Conservation (phyloP, 768 basidiomycete genomes). For the Candolleomyces efflorescens region DNA sequence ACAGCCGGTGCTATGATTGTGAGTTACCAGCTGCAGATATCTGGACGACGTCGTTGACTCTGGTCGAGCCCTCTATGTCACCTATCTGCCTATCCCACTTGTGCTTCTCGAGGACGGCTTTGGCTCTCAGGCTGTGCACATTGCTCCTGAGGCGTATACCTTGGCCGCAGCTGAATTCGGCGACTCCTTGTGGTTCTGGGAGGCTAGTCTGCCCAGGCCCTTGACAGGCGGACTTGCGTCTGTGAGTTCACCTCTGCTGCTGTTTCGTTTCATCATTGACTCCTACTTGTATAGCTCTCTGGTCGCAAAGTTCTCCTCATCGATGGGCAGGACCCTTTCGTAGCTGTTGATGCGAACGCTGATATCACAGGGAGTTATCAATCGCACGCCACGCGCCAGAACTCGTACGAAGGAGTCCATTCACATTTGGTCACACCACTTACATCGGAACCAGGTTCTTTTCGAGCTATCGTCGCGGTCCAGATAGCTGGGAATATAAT, state of each 20-base stretch:
- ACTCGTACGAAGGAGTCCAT: conserved; percentile 26
- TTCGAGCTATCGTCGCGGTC: conserved; percentile 36
- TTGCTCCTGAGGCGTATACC: conserved; percentile 50
- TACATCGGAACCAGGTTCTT: conserved; percentile 34
- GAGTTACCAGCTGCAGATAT: neutral
- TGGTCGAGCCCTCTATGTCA: conserved; percentile 36
- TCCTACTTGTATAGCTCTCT: conserved; percentile 24
- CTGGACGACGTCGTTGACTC: neutral
- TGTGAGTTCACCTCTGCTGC: conserved; percentile 21
- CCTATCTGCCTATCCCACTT: conserved; percentile 47
- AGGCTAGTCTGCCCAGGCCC: conserved; percentile 41
- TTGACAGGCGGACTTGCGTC: conserved; percentile 44
- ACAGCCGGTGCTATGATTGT: conserved; percentile 45
- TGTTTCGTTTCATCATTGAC: neutral
- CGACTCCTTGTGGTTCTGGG: conserved; percentile 52
- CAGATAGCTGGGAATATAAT: conserved; percentile 36
- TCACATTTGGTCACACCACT: neutral
- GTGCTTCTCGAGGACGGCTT: conserved; percentile 40
- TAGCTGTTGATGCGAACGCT: conserved; percentile 51
- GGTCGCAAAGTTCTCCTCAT: conserved; percentile 54
- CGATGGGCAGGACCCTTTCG: conserved; percentile 48
- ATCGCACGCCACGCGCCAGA: conserved; percentile 44
- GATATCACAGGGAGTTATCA: conserved; percentile 51
- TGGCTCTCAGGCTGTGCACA: conserved; percentile 44
- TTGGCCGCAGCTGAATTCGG: conserved; percentile 48